These are phyloP conservation scores for Vigna angularis DNA, from an alignment of 306 rosid species.

Conservation along the genomic window DNA sequence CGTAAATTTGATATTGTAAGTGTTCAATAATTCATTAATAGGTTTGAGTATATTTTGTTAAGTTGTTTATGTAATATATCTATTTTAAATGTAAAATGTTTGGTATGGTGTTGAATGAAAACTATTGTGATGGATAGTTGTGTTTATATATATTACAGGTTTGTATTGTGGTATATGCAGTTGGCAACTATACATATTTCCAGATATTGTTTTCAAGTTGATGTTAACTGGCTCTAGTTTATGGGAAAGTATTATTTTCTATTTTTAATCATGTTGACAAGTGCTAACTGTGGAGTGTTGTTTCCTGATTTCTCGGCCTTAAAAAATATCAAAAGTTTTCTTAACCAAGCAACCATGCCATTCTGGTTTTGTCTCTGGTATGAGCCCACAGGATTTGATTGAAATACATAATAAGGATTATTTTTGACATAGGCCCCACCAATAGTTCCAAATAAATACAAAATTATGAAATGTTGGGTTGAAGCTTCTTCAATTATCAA, in stretches of 20 bases:
- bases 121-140: too few species aligned
- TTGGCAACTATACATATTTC: background rate
- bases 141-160: too few species aligned
- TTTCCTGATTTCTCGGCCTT: background rate
- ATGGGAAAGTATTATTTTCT: background rate
- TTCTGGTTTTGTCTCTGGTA: background rate
- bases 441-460: background rate
- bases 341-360: too few species aligned
- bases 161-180: background rate
- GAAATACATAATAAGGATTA: slow-evolving; percentile 12
- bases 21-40: too few species aligned
- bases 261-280: background rate
- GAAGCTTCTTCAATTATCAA: slow-evolving; percentile 1
- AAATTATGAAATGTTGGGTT: background rate
- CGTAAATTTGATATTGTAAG: too few species aligned
- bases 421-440: slow-evolving; percentile 42
- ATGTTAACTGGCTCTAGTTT: background rate
- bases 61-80: too few species aligned
- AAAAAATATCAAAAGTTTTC: background rate
- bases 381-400: slow-evolving; percentile 31
- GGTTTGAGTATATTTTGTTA: too few species aligned
- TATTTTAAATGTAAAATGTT: too few species aligned
- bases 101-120: too few species aligned
- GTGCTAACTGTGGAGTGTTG: too few species aligned
- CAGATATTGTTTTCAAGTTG: background rate